Percentiles rank a stretch among this genome's conserved stretches.
Conservation (phyloP, 208 protist species). For the Crithidia sp. region DNA sequence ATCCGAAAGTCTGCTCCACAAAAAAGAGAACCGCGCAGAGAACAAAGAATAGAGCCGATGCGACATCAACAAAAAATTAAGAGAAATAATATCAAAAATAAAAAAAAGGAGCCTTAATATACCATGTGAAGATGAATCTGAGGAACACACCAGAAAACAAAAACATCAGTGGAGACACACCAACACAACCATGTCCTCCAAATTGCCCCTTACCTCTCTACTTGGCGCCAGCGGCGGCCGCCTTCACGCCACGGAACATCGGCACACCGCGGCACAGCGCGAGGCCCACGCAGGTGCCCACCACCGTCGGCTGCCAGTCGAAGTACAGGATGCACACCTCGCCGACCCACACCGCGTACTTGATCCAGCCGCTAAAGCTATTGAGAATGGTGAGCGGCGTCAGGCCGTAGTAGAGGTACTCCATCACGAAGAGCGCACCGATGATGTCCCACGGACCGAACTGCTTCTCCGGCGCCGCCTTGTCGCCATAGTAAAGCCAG, state of each 20-base stretch:
- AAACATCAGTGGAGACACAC: too few relatives aligned
- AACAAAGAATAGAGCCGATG: background rate
- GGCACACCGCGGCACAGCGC: constrained; percentile 76
- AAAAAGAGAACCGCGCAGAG: constrained; percentile 6
- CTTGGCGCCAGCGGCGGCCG: constrained; percentile 28
- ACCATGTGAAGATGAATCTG: constrained; percentile 9
- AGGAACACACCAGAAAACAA: constrained; percentile 9
- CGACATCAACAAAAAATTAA: background rate
- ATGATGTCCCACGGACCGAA: constrained; percentile 92
- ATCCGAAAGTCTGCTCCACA: background rate
- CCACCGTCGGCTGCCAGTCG: constrained; percentile 89
- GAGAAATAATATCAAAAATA: constrained; percentile 33
- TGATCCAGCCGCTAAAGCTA: constrained; percentile 89
- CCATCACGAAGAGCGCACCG: constrained; percentile 81
- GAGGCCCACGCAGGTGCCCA: constrained; percentile 72
- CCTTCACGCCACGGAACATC: constrained; percentile 49
- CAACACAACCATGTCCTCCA: too few relatives aligned
- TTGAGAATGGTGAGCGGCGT: constrained; percentile 74
- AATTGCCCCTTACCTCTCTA: background rate
- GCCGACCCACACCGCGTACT: constrained; percentile 89
- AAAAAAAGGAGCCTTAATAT: constrained; percentile 26
- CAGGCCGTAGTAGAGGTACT: constrained; percentile 78
- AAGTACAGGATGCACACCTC: constrained; percentile 88
- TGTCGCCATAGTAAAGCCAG: constrained; percentile 52
- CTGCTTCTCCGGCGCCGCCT: constrained; percentile 74